Evolutionary conservation across 768 basidiomycete species (phyloP).

Genomic region (Calocera cornea): DNA sequence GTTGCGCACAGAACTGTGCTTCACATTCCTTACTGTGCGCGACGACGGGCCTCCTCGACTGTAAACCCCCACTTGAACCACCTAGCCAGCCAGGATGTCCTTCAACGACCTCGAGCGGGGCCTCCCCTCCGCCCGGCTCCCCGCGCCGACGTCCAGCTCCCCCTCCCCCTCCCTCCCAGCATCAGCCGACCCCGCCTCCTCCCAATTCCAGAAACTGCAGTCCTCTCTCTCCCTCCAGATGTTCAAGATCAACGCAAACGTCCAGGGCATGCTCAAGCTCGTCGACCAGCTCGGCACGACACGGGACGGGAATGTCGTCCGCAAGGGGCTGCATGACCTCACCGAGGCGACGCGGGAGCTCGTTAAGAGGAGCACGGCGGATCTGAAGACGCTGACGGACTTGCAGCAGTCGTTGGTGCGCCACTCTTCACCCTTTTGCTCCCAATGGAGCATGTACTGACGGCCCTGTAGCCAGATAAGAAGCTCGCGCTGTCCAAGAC

Average conservation of each 20-base stretch:
- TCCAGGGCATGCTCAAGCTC: slow-evolving; percentile 86
- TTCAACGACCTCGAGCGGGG: slow-evolving; percentile 13
- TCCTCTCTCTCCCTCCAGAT: slow-evolving; percentile 78
- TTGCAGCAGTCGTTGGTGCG: slow-evolving; percentile 50
- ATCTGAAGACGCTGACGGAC: slow-evolving; percentile 74
- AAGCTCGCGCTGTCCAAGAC: slow-evolving; percentile 83
- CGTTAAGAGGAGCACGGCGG: slow-evolving; percentile 86
- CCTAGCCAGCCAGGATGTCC: slow-evolving; percentile 6
- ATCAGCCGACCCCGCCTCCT: slow-evolving; percentile 46
- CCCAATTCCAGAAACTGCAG: slow-evolving; percentile 52
- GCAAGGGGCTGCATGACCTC: slow-evolving; percentile 87
- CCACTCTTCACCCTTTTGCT: slow-evolving; percentile 6
- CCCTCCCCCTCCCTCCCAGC: slow-evolving; percentile 23
- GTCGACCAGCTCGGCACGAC: slow-evolving; percentile 88
- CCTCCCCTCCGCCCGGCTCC: neutral
- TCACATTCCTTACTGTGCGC: neutral
- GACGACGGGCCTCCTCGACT: neutral
- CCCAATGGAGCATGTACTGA: neutral
- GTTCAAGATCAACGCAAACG: slow-evolving; percentile 98
- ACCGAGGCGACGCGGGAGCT: slow-evolving; percentile 89
- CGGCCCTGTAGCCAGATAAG: slow-evolving; percentile 44
- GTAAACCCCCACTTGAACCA: neutral
- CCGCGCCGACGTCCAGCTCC: neutral
- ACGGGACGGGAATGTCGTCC: slow-evolving; percentile 62
- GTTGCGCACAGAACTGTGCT: neutral